These are phyloP conservation scores for Cadophora gregata DNA, from an alignment of 2,329 filamentous ascomycete species.

Conservation along the genomic window DNA sequence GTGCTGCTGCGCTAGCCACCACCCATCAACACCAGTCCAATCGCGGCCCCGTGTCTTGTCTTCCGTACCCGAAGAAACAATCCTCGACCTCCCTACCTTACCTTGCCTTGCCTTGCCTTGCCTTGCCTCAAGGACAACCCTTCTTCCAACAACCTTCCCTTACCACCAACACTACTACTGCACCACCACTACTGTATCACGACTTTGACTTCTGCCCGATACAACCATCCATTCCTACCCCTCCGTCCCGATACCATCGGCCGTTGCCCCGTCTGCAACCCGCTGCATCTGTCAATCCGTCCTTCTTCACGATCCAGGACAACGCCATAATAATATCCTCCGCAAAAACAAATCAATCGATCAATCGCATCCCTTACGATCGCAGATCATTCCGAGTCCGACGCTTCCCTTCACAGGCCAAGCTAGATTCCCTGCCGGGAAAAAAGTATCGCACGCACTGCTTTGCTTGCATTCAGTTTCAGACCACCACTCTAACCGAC, in stretches of 20 bases:
- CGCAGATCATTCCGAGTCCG: conserved; percentile 10
- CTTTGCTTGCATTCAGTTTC: conserved; percentile 12
- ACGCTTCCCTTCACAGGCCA: not conserved
- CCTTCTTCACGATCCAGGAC: not conserved
- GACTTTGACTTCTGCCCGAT: conserved; percentile 15
- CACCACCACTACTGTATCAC: conserved; percentile 6
- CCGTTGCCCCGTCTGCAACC: conserved; percentile 3
- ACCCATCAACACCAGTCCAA: not conserved
- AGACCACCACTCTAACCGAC: conserved; percentile 9
- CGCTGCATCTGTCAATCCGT: not conserved
- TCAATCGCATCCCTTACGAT: conserved; percentile 4
- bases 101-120: not conserved
- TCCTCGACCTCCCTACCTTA: not conserved
- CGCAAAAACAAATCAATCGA: not conserved
- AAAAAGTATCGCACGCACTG: conserved; percentile 17
- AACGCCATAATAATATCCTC: not conserved
- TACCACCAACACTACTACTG: not conserved
- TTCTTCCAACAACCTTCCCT: conserved; percentile 7
- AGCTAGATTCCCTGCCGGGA: too few species aligned
- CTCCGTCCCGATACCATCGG: not conserved
- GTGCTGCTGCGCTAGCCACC: not conserved
- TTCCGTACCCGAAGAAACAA: conserved; percentile 2
- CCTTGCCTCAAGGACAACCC: not conserved
- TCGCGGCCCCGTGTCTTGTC: not conserved
- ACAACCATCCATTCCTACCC: not conserved